Percentiles rank a stretch among this genome's conserved stretches.
Evolutionary conservation across 2,329 filamentous ascomycete genomes (phyloP).

Genomic region (Polychaeton citri): DNA sequence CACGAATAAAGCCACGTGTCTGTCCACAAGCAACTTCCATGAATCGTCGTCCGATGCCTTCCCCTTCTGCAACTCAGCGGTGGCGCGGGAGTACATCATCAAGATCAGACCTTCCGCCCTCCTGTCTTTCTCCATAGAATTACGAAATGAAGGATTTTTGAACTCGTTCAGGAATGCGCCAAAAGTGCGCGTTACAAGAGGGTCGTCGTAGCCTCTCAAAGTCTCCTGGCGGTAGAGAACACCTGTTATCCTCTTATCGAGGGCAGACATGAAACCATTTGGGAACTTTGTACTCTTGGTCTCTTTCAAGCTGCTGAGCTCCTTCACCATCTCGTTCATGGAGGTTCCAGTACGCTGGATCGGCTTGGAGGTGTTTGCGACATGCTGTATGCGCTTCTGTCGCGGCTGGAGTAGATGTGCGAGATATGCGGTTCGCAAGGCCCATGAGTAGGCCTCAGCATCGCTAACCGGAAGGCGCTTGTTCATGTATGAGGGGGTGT

Average conservation of each 20-base stretch:
- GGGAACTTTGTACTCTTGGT: slow-evolving; percentile 59
- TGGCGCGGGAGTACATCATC: slow-evolving; percentile 92
- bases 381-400: slow-evolving; percentile 78
- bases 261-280: slow-evolving; percentile 54
- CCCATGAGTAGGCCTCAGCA: slow-evolving; percentile 84
- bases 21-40: slow-evolving; percentile 85
- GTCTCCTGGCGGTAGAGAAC: slow-evolving; percentile 71
- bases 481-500: background rate
- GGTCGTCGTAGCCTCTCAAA: slow-evolving; percentile 78
- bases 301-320: slow-evolving; percentile 58
- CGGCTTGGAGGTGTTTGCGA: slow-evolving; percentile 45
- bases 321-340: slow-evolving; percentile 74
- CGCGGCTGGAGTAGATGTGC: slow-evolving; percentile 87
- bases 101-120: slow-evolving; percentile 84
- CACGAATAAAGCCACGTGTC: slow-evolving; percentile 89
- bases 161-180: slow-evolving; percentile 88
- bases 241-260: slow-evolving; percentile 67
- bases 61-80: slow-evolving; percentile 73
- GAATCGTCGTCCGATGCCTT: slow-evolving; percentile 66
- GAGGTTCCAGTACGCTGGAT: slow-evolving; percentile 57
- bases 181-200: slow-evolving; percentile 85
- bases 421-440: slow-evolving; percentile 80
- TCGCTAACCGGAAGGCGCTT: slow-evolving; percentile 10
- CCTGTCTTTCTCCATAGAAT: slow-evolving; percentile 85
- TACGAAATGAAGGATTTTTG: slow-evolving; percentile 76